Base-by-base conservation (phyloP, 139 green algal species). In the Coccomyxa sp. region DNA sequence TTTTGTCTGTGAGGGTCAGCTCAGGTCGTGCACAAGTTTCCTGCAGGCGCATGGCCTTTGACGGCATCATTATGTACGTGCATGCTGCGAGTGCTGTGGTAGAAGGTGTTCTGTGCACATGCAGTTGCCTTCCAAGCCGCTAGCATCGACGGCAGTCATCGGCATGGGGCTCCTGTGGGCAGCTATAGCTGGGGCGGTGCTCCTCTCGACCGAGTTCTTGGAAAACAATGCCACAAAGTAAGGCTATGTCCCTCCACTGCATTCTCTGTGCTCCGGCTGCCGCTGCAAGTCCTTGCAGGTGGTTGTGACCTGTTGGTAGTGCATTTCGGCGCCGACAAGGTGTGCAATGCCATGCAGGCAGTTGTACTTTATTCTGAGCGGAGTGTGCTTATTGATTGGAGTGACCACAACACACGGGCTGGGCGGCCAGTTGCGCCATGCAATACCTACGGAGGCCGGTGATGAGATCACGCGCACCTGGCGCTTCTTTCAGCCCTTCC, bases 401-500 rank as follows among this genome's bases (percentile, higher is more conserved):
- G 84, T 88, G 31, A 94, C 88, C 78, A 93, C 87, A 24, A 96
- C 92, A 0, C 83, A 97, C 77, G 92, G 92, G 29, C 81, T 97
- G 14, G 92, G 86, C 1, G 92, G 92, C 1, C 81, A 86, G 78
- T 79, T 96, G 80, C 77, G 85, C 2, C 86, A 92, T 40, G 79
- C 76, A 64, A 36, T 44, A 39, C 58, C 29, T 64, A 50, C 64
- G 29, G 73, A 78, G 29, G 55, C 35, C 35, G 38, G 74, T 68
- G 33, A 41, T 54, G 58, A 64, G 0, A 18, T 34, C 31, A 37
- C n/a, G 22, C 68, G 27, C 39, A 72, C 54, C 8, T 97, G 92
- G 92, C 82, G 78, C 39, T 97, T 97, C 78, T 97, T 87, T 55
- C 93, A 97, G 88, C 92, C 92, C 10, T 95, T 97, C 78, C 55